Evolutionary conservation across 1,139 yeast species (phyloP).

Genomic region (Arxiozyma telluris): DNA sequence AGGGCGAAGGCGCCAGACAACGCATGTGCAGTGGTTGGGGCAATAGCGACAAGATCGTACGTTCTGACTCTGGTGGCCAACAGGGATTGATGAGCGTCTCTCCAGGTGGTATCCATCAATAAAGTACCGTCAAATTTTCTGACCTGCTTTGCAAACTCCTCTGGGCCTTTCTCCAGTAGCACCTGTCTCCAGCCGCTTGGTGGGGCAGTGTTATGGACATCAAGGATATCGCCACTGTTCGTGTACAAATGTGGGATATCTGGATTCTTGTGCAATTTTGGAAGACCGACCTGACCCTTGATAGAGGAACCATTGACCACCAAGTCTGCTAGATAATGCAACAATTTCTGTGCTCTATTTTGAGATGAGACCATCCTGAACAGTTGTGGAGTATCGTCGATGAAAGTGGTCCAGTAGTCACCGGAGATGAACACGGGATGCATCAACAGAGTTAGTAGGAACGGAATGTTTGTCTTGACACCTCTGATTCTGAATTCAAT

Average conservation of each 20-base stretch:
- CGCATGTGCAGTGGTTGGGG: slow-evolving; percentile 89
- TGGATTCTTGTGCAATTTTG: slow-evolving; percentile 71
- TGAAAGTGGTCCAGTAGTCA: slow-evolving; percentile 96
- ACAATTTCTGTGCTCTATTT: slow-evolving; percentile 91
- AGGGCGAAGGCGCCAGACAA: slow-evolving; percentile 84
- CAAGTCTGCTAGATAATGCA: slow-evolving; percentile 82
- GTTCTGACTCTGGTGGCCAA: slow-evolving; percentile 97
- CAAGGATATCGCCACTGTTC: slow-evolving; percentile 44
- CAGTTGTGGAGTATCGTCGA: slow-evolving; percentile 93
- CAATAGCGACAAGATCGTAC: slow-evolving; percentile 80
- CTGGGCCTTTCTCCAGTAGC: slow-evolving; percentile 77
- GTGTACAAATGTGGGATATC: slow-evolving; percentile 64
- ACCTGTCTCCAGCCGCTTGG: slow-evolving; percentile 90
- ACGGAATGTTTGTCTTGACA: slow-evolving; percentile 96
- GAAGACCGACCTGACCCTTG: slow-evolving; percentile 89
- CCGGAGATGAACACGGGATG: slow-evolving; percentile 84
- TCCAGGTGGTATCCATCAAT: slow-evolving; percentile 98
- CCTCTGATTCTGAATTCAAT: slow-evolving; percentile 98
- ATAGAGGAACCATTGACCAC: slow-evolving; percentile 93
- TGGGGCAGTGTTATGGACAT: slow-evolving; percentile 47
- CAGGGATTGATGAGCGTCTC: slow-evolving; percentile 99
- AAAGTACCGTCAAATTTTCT: slow-evolving; percentile 78
- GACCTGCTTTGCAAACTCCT: slow-evolving; percentile 77
- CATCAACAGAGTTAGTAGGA: slow-evolving; percentile 84
- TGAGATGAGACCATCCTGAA: slow-evolving; percentile 93